These are phyloP conservation scores for Phylloporus sp. DNA, from an alignment of 768 basidiomycete species.

Conservation along the genomic window DNA sequence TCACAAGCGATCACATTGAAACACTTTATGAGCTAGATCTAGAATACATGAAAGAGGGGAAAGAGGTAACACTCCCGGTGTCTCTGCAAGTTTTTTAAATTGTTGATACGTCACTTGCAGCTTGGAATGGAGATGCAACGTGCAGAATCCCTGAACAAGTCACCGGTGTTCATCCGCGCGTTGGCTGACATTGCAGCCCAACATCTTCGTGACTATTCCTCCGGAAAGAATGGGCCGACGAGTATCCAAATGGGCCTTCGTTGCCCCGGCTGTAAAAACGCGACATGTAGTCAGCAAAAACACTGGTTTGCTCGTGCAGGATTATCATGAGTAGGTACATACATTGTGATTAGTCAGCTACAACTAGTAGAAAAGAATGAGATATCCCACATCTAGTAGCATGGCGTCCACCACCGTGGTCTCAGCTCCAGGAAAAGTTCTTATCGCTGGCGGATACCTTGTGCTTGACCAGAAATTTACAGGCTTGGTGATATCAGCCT, in stretches of 20 bases:
- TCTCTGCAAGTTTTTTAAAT: neutral
- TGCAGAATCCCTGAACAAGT: slow-evolving; percentile 89
- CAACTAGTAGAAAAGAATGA: neutral
- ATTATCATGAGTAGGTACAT: slow-evolving; percentile 31
- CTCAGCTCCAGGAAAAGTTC: slow-evolving; percentile 93
- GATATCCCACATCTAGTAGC: neutral
- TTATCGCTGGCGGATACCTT: slow-evolving; percentile 94
- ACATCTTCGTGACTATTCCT: slow-evolving; percentile 65
- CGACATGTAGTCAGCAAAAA: slow-evolving; percentile 83
- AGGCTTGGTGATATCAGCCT: slow-evolving; percentile 87
- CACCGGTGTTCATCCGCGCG: slow-evolving; percentile 92
- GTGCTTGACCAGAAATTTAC: slow-evolving; percentile 86
- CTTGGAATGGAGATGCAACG: slow-evolving; percentile 88
- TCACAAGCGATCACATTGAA: slow-evolving; percentile 99
- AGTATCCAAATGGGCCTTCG: slow-evolving; percentile 81
- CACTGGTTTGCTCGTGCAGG: slow-evolving; percentile 85
- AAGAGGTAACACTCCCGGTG: slow-evolving; percentile 56
- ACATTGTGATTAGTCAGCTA: slow-evolving; percentile 27
- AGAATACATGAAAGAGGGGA: slow-evolving; percentile 89
- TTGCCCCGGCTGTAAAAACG: slow-evolving; percentile 92
- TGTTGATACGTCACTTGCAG: slow-evolving; percentile 37
- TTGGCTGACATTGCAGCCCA: slow-evolving; percentile 85
- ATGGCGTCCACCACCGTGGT: slow-evolving; percentile 63
- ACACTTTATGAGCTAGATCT: slow-evolving; percentile 95
- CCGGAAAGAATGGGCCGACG: slow-evolving; percentile 56